Evolutionary conservation across 2,329 filamentous ascomycete genomes (phyloP), one percentile per base, ranked within the genome.

Genomic region (Alternaria metachromatica): DNA sequence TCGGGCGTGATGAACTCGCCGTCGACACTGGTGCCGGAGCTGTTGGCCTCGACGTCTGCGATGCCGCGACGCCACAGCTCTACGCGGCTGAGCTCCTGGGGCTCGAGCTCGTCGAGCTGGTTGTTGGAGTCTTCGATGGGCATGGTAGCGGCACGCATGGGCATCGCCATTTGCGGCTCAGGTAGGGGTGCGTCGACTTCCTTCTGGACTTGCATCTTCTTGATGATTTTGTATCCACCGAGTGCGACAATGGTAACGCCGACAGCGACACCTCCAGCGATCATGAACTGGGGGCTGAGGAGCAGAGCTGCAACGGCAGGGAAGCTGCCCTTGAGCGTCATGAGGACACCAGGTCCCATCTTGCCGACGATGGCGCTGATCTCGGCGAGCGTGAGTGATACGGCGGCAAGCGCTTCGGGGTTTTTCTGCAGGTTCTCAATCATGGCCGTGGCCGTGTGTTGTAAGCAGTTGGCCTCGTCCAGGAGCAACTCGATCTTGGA

Each of bases 171-270:
- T 41, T 53, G 28, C 21, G 49, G 30, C 53, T 49, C 30, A 2
- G 23, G 67, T 15, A 41, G 21, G 10, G 69, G 59, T 58, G 70
- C 60, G 25, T 74, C 72, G 26, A 80, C 77, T 10, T 75, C 76
- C 33, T 82, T 82, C 61, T 81, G 81, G 13, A 77, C 82, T 73
- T 84, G 84, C 69, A 98, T 92, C 72, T 89, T 90, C 85, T 97
- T 96, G 81, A 99, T 90, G 78, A 99, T 97, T 82, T 97, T 98
- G 87, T 93, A 98, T 6, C 96, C 95, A 58, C 96, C 96, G 64
- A 99, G 93, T 78, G 96, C 94, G 73, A 99, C 93, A 9, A 98
- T 90, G 0, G 96, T 98, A n/a, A 97, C 90, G 13, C 96, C 96
- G 0, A 97, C 89, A 1, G 92, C 93, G 13, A 97, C 89, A 46